A percentile compares a stretch with the other conserved stretches of the same genome.
These are phyloP conservation scores for Picochlorum sp. DNA, from an alignment of 139 green algal genomes.

Conservation along the genomic window DNA sequence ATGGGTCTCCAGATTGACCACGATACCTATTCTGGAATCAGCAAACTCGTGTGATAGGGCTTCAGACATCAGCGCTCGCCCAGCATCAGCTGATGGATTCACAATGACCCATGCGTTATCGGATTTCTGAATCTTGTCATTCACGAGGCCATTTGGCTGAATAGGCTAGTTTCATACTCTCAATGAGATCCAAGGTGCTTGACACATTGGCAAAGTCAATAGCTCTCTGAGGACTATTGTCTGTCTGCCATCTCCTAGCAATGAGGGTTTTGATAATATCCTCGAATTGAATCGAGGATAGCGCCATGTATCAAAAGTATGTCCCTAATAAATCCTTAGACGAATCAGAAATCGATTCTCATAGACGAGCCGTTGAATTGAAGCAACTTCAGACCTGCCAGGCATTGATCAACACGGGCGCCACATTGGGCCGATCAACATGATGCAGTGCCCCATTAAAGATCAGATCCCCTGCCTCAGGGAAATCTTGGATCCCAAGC, in stretches of 20 bases:
- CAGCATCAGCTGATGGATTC: constrained; percentile 23
- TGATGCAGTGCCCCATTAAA: background rate
- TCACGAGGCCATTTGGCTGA: too few relatives aligned
- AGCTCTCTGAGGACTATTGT: too few relatives aligned
- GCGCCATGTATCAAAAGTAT: constrained; percentile 39
- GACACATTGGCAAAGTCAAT: too few relatives aligned
- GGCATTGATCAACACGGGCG: background rate
- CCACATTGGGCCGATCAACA: background rate
- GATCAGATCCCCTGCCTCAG: background rate
- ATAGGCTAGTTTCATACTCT: too few relatives aligned
- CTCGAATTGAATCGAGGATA: constrained; percentile 33
- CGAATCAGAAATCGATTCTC: background rate
- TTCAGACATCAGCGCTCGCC: constrained; percentile 15
- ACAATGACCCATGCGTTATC: constrained; percentile 59
- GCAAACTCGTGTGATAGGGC: constrained; percentile 17
- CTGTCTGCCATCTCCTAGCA: too few relatives aligned
- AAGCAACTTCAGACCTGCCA: background rate
- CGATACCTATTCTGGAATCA: constrained; percentile 26
- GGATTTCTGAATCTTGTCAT: background rate
- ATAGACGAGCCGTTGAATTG: background rate
- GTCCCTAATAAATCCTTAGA: constrained; percentile 24
- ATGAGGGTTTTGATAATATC: constrained; percentile 10
- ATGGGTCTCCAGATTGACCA: constrained; percentile 25
- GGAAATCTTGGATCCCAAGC: background rate
- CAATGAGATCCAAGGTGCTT: too few relatives aligned